Percentiles rank a stretch among this genome's conserved stretches.
Conservation (phyloP, 179 eudicot species). For the Corrigiola litoralis region DNA sequence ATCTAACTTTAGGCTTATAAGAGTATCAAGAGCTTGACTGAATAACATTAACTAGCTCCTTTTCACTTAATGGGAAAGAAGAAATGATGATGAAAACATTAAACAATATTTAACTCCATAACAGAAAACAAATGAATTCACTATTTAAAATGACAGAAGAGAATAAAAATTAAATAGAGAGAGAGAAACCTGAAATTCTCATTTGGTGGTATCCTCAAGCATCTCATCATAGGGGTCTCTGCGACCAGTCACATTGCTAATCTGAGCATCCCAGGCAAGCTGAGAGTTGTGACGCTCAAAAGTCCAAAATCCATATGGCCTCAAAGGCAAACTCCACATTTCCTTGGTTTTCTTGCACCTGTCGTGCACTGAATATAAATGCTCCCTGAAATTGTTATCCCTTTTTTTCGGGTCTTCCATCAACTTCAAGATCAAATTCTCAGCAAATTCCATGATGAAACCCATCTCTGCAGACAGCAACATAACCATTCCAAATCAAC, state of each 20-base stretch:
- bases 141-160: neutral
- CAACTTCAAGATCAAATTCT: conserved; percentile 73
- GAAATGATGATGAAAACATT: neutral
- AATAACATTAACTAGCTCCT: no score
- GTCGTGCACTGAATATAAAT: conserved; percentile 55
- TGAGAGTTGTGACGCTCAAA: conserved; percentile 92
- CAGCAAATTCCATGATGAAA: conserved; percentile 93
- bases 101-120: neutral
- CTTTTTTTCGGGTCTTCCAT: conserved; percentile 91
- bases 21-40: no score
- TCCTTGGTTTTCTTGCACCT: conserved; percentile 77
- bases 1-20: no score
- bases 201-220: conserved; percentile 32
- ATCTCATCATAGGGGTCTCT: conserved; percentile 93
- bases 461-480: conserved; percentile 48
- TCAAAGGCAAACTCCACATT: conserved; percentile 76
- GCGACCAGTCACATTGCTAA: conserved; percentile 83
- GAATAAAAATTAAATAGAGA: neutral
- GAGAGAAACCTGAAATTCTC: conserved; percentile 5
- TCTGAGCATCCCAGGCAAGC: conserved; percentile 93
- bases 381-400: conserved; percentile 79
- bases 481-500: neutral
- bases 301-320: conserved; percentile 97
- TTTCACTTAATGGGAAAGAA: no score
- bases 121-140: neutral